These are phyloP conservation scores for Hericium alpestre DNA, from an alignment of 768 basidiomycete species.

Conservation along the genomic window DNA sequence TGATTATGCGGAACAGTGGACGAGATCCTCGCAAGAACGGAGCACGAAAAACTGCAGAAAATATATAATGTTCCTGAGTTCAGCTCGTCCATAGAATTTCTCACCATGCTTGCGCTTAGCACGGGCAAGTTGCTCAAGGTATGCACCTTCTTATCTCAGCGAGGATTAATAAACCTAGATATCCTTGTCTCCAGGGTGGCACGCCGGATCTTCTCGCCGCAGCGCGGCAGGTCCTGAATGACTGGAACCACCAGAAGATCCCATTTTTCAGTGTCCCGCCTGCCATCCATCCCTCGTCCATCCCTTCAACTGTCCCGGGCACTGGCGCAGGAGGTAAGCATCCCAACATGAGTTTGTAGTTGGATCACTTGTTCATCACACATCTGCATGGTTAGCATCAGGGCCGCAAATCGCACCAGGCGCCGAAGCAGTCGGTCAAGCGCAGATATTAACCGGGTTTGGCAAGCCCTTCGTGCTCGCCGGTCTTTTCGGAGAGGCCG, in stretches of 20 bases:
- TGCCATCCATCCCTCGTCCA: slow-evolving; percentile 60
- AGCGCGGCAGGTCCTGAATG: slow-evolving; percentile 71
- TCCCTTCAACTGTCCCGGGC: slow-evolving; percentile 37
- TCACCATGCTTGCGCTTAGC: slow-evolving; percentile 81
- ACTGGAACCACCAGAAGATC: slow-evolving; percentile 97
- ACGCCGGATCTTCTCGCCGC: slow-evolving; percentile 75
- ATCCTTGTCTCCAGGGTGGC: neutral
- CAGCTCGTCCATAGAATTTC: slow-evolving; percentile 63
- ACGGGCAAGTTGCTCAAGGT: slow-evolving; percentile 81
- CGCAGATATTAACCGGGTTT: slow-evolving; percentile 61
- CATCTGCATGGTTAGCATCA: neutral
- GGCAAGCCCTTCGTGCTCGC: slow-evolving; percentile 74
- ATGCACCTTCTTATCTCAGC: neutral
- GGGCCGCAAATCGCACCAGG: slow-evolving; percentile 44
- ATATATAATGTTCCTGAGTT: slow-evolving; percentile 81
- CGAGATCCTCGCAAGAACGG: slow-evolving; percentile 70
- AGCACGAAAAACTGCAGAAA: slow-evolving; percentile 59
- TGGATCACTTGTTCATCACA: no score
- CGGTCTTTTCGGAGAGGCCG: slow-evolving; percentile 72
- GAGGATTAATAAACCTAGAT: neutral
- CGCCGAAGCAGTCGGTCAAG: slow-evolving; percentile 72
- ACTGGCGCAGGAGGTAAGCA: neutral
- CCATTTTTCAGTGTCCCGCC: slow-evolving; percentile 82
- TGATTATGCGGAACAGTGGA: slow-evolving; percentile 48
- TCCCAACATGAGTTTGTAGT: neutral